Evolutionary conservation across 2,329 filamentous ascomycete species (phyloP).

Genomic region (Magnaporthales sp.): DNA sequence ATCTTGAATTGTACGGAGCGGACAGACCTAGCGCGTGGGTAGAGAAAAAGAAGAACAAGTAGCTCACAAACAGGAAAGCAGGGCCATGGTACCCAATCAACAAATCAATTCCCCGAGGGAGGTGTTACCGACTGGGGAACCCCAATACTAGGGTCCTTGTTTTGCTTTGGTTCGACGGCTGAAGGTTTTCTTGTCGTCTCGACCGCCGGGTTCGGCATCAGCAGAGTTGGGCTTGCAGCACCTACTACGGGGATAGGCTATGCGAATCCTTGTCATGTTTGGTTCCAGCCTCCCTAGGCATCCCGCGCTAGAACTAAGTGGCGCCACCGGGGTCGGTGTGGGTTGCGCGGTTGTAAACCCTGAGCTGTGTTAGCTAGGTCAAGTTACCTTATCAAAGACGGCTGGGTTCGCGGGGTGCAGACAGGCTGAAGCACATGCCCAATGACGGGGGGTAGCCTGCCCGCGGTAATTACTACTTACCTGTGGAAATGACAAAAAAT

Average conservation of each 20-base stretch:
- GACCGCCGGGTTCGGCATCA: neutral
- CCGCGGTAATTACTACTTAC: neutral
- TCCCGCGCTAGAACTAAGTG: slow-evolving; percentile 1
- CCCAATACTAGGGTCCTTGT: neutral
- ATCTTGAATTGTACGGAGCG: neutral
- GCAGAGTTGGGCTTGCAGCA: neutral
- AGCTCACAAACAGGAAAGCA: neutral
- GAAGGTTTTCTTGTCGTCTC: neutral
- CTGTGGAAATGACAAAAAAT: neutral
- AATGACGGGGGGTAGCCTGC: neutral
- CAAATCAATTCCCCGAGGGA: neutral
- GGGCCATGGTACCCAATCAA: neutral
- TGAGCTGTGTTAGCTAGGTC: neutral
- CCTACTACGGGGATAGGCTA: neutral
- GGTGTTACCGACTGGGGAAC: neutral
- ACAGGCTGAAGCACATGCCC: neutral
- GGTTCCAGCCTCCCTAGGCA: neutral
- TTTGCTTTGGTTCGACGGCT: neutral
- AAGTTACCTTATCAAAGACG: neutral
- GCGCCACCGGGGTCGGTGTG: neutral
- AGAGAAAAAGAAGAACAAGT: neutral
- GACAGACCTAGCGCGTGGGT: neutral
- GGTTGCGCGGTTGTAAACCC: neutral
- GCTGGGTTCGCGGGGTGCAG: neutral
- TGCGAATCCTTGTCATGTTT: neutral